These are phyloP conservation scores for Backusella macrospora DNA, from an alignment of 192 early-diverging fungal species.

Conservation along the genomic window DNA sequence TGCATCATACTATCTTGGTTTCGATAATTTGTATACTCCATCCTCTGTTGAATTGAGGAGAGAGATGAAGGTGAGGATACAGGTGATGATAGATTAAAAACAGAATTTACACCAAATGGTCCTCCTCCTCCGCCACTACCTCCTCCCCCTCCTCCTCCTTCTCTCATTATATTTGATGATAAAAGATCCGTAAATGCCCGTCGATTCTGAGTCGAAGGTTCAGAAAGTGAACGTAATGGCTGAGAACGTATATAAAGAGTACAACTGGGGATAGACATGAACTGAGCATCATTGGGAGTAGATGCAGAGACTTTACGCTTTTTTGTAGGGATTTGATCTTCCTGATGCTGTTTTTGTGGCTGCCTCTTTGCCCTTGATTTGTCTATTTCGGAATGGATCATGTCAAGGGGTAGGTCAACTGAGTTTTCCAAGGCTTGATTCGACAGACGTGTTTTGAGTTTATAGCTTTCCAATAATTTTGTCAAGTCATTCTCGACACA, in stretches of 20 bases:
- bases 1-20: not conserved
- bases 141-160: conserved; percentile 5
- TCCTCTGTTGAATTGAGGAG: conserved; percentile 12
- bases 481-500: conserved; percentile 28
- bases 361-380: conserved; percentile 3
- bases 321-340: conserved; percentile 10
- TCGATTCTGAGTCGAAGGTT: conserved; percentile 16
- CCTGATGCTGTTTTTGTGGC: not conserved
- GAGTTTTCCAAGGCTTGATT: not conserved
- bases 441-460: conserved; percentile 4
- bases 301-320: conserved; percentile 3
- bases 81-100: conserved; percentile 9
- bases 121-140: not conserved
- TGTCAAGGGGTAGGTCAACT: conserved; percentile 17
- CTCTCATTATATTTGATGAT: conserved; percentile 13
- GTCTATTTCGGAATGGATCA: conserved; percentile 14
- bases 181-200: conserved; percentile 10
- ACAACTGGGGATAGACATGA: conserved; percentile 12
- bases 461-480: conserved; percentile 21
- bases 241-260: conserved; percentile 21
- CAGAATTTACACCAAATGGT: conserved; percentile 9
- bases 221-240: conserved; percentile 11
- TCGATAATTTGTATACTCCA: conserved; percentile 10
- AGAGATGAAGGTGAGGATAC: not conserved
- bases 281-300: not conserved